phyloP scores from a whole-genome alignment of 225 moss, liverwort and hornwort species.

The Climacium dendroides region DNA sequence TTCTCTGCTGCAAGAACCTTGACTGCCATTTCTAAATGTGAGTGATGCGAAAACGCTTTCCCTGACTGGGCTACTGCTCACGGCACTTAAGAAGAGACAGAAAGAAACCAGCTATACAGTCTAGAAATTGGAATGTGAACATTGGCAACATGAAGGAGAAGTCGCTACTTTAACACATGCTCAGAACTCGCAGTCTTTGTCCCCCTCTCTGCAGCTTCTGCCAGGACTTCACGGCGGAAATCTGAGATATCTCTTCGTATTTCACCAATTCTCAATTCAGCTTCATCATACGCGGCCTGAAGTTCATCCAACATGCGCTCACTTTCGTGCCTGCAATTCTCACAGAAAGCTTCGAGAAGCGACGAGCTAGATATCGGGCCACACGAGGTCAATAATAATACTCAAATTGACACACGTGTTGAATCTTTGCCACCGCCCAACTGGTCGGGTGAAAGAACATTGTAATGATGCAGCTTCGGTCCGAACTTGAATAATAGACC shows the following conservation, averaged over 20 bases:
- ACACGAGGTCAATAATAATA: neutral
- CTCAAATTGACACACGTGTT: neutral
- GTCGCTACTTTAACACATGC: conserved; percentile 63
- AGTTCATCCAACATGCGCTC: conserved; percentile 77
- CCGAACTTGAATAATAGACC: neutral
- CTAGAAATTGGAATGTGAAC: neutral
- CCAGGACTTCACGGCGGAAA: conserved; percentile 66
- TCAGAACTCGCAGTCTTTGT: conserved; percentile 46
- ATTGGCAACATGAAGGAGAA: neutral
- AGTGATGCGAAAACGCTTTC: neutral
- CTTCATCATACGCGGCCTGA: conserved; percentile 65
- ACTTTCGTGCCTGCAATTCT: conserved; percentile 48
- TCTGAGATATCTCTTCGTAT: conserved; percentile 62
- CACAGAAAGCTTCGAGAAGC: conserved; percentile 14
- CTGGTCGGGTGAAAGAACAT: neutral
- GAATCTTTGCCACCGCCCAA: neutral
- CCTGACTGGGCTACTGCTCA: neutral
- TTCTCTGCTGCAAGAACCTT: conserved; percentile 74
- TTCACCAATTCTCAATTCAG: conserved; percentile 64
- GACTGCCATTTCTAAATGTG: conserved; percentile 15
- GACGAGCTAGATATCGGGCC: neutral
- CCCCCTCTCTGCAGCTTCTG: conserved; percentile 47
- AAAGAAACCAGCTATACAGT: neutral
- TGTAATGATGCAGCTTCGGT: neutral
- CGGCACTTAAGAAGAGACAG: neutral